Evolutionary conservation across 305 asterid genomes (phyloP), one percentile per base, ranked within the genome.

Genomic region (Ruellia speciosa): DNA sequence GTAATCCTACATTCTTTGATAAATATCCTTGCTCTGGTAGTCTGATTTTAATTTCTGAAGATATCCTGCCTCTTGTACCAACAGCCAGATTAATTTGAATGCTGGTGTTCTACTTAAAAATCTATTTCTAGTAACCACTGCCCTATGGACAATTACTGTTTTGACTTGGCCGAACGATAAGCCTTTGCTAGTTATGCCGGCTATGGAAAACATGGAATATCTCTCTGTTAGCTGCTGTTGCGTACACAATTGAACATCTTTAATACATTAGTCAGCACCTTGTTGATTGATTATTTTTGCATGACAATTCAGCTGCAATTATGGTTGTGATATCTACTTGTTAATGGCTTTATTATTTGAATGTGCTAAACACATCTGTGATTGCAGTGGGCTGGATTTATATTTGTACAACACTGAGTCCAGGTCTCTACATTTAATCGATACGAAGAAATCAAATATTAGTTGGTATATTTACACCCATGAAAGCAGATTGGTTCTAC

Each of bases 401-500:
- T 73, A 74, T 69, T 64, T 83, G 16, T 88, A 75, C 75, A 66
- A 69, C 72, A 54, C 69, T 19, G 90, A 75, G 66, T 69, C 76
- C 47, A 81, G 70, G 68, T 76, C 79, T 64, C 88, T 92, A 62
- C 85, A 78, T 59, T 70, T 84, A 71, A 88, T 71, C 24, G 96
- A 88, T 82, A 73, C 85, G 35, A 92, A 84, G 80, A 88, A 82
- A 71, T 19, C 62, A 68, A 84, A 65, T 65, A 72, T 92, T 47
- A 84, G 81, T 59, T 92, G 98, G 98, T 88, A 84, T 75, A 73
- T 78, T 65, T 92, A 92, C 75, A 92, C 96, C 14, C 98, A 88
- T 71, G 98, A 92, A 75, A 92, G 98, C 76, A 84, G 95, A 80
- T 63, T 92, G 90, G 94, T 92, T 77, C 86, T 88, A 63, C 94